Base-by-base conservation (phyloP, 306 rosid species). In the Sphenostylis stenocarpa region DNA sequence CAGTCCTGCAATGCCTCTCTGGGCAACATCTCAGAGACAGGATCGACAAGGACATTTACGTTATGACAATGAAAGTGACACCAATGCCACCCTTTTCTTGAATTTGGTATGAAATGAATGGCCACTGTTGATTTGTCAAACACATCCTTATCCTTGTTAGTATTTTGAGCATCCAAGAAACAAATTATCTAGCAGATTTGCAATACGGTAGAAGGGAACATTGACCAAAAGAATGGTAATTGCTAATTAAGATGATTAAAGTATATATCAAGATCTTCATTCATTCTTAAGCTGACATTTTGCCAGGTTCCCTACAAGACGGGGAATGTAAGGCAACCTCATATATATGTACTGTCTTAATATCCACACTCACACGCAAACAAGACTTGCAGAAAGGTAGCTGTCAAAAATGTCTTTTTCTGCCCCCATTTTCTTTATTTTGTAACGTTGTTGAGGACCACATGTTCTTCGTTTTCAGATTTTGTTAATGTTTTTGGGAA, bases 11-110 rank as follows among this genome's bases (percentile, higher is more conserved):
- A 55, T 4, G n/a, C 29, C 20, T 55, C 62, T 55, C 19, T 26
- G 26, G 64, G 64, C 64, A 24, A 14, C 7, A 58, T 58, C 65
- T 58, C 38, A 60, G 2, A 29, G 66, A 28, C 41, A 26, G 7
- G n/a, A 31, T 61, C 23, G 23, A 61, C 44, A 61, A 7, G 24
- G 23, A 61, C 45, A 61, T 61, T 61, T 45, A 61, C 14, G 7
- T n/a, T 61, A 61, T 61, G 24, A 33, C 67, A 33, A n/a, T 61
- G 44, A 31, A 61, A 61, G 67, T 61, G 67, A 61, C n/a, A 33
- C 9, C 6, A 61, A 33, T 31, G 24, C 44, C 26, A 61, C 44
- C 67, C 26, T 61, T 61, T 61, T 61, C 67, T 61, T 31, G 15
- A 61, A 16, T 61, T 6, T 33, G 43, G 44, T 29, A 61, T 6